Base-by-base conservation (phyloP, 495 filamentous ascomycete species). In the Daldinia grandis region DNA sequence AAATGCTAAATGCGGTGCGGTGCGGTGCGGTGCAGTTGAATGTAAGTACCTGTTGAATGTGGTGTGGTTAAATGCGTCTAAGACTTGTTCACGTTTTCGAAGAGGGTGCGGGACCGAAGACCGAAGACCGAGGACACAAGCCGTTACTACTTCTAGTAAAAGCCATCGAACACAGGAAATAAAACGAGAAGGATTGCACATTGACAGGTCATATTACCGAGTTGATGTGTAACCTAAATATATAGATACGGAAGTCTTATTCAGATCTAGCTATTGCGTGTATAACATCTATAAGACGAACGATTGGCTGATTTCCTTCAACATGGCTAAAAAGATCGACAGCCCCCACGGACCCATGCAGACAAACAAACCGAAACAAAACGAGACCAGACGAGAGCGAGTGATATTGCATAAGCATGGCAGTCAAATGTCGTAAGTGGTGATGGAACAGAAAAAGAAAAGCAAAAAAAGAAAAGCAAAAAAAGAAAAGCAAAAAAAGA, bases 251-350 rank as follows among this genome's bases (percentile, higher is more conserved):
- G 55, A 64, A 64, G 33, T 50, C 55, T 59, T 64, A 68, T 64
- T 73, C 70, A 73, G 70, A 73, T 68, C 65, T 51, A 68, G 56
- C 61, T 64, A 62, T 19, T 33, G 65, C 24, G 19, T 61, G 40
- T 64, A 61, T 68, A 55, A 57, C 15, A 30, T 53, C 55, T 56
- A 56, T 50, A 28, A 58, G 27, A 38, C 30, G 64, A 53, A 54
- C 49, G 69, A 72, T 72, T 72, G 69, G 69, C 44, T 47, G 24
- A 49, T 21, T 61, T 51, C 61, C 28, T 55, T 53, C 19, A 60
- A 50, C 6, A 61, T 68, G 57, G 64, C 61, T 68, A 62, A 59
- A 73, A 73, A 53, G 70, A 68, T 73, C 70, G 70, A 64, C 70
- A 28, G 70, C 70, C 70, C 70, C 70, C 70, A 73, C 62, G 65